Evolutionary conservation across 768 basidiomycete genomes (phyloP), one percentile per base, ranked within the genome.

Genomic region (Xanthoconium stramineum): DNA sequence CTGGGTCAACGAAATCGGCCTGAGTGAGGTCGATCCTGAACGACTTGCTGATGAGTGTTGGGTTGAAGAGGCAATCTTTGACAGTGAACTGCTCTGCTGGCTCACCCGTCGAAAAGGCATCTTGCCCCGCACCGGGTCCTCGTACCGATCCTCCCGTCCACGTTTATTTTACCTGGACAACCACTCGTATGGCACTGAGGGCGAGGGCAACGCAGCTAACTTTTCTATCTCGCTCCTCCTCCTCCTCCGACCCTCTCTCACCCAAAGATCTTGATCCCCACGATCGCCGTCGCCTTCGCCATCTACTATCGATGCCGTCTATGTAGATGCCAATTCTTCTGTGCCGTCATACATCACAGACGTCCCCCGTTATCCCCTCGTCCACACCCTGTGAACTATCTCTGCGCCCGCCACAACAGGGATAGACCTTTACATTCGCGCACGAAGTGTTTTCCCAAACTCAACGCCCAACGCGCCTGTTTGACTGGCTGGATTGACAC

Each of bases 61-160:
- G 78, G n/a, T n/a, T n/a, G 80, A 83, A 17, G 89, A 90, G 63
- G 78, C 82, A n/a, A 74, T 81, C 10, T 86, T 81, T 55, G 72
- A 91, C 11, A 87, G 79, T 0, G 77, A 85, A 65, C 72, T 89
- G 3, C 75, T 91, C 11, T 88, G 86, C 65, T 88, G 85, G 85
- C 77, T 90, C 20, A 86, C 82, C 0, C 72, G 75, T 53, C 73
- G 74, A 53, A 69, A 67, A 39, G 78, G 81, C 1, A 65, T 76
- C 15, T 40, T 70, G 15, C 61, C 64, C 1, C 66, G 53, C 6
- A 49, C 53, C 19, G 60, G 13, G 14, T 55, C 59, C 0, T 50
- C 61, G 0, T 38, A 44, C 3, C 47, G 55, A 0, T 24, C 52
- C 6, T 50, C 55, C 7, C 64, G 38, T 17, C 24, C 32, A 2